These are phyloP conservation scores for Aspergillus tanneri DNA, from an alignment of 2,329 filamentous ascomycete species.

Conservation along the genomic window DNA sequence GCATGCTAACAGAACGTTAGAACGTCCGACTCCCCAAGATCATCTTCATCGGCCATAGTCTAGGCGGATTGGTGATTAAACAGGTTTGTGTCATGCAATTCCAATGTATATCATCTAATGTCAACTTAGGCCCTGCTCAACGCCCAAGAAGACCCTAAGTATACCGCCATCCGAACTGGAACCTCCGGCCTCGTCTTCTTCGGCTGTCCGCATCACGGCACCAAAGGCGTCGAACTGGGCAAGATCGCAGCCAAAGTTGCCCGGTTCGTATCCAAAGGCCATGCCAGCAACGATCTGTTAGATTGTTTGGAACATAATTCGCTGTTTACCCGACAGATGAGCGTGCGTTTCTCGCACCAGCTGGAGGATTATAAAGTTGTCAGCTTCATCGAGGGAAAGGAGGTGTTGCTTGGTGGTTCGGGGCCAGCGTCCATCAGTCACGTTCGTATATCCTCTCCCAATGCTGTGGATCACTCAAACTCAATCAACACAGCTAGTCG, in stretches of 20 bases:
- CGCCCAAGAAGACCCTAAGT: constrained; percentile 37
- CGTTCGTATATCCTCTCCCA: constrained; percentile 17
- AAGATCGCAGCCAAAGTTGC: constrained; percentile 37
- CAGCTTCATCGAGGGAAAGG: constrained; percentile 37
- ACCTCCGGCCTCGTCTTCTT: constrained; percentile 38
- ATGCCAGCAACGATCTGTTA: constrained; percentile 32
- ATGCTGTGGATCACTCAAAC: neutral
- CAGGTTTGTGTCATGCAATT: constrained; percentile 21
- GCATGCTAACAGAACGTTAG: constrained; percentile 6
- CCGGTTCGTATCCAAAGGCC: constrained; percentile 31
- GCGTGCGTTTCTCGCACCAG: constrained; percentile 34
- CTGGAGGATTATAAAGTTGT: constrained; percentile 36
- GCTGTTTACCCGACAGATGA: constrained; percentile 34
- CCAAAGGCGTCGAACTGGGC: constrained; percentile 33
- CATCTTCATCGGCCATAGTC: constrained; percentile 33
- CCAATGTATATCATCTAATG: neutral
- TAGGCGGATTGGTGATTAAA: constrained; percentile 35
- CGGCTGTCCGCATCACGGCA: constrained; percentile 36
- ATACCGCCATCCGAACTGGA: constrained; percentile 32
- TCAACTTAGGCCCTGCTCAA: constrained; percentile 32
- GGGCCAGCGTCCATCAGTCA: constrained; percentile 34
- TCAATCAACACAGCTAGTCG: constrained; percentile 30
- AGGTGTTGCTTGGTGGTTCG: constrained; percentile 28
- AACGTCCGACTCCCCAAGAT: constrained; percentile 28
- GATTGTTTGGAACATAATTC: constrained; percentile 33